Percentiles rank a stretch among this genome's conserved stretches.
These are phyloP conservation scores for Yarrowia sp. DNA, from an alignment of 805 yeast genomes.

Conservation along the genomic window DNA sequence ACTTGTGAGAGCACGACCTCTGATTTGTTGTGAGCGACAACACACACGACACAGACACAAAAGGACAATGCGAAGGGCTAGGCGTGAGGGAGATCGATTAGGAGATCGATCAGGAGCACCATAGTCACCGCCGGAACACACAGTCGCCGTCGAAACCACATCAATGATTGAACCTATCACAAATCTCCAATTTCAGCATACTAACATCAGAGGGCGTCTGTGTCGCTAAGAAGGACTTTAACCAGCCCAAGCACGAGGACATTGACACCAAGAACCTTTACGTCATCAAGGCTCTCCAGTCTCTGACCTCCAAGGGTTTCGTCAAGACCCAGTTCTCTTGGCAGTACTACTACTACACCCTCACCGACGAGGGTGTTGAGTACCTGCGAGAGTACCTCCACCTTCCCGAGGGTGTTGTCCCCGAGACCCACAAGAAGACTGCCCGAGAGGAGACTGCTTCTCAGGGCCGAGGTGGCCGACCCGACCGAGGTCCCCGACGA, in stretches of 20 bases:
- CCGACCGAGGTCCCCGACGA: conserved; percentile 62
- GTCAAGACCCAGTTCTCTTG: conserved; percentile 99
- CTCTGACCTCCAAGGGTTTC: conserved; percentile 97
- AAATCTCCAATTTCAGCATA: conserved; percentile 36
- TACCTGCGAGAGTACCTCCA: conserved; percentile 97
- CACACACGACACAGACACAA: background rate
- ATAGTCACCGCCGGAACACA: too few relatives aligned
- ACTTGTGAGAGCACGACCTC: background rate
- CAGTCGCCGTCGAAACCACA: too few relatives aligned
- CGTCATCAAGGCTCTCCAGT: conserved; percentile 98
- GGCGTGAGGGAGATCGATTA: too few relatives aligned
- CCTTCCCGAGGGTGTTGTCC: conserved; percentile 98
- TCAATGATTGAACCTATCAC: background rate
- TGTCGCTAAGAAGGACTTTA: conserved; percentile 99
- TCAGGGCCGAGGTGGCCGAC: conserved; percentile 47
- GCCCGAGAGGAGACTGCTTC: conserved; percentile 75
- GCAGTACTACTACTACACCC: conserved; percentile 99
- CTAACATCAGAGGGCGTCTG: conserved; percentile 81
- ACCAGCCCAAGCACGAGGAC: conserved; percentile 97
- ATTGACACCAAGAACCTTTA: conserved; percentile 97
- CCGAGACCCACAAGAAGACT: conserved; percentile 96
- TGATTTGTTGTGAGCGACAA: background rate
- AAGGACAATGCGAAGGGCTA: background rate
- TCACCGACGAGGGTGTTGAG: conserved; percentile 99
- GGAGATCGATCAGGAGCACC: too few relatives aligned